phyloP scores from a whole-genome alignment of 768 basidiomycete species.

The Leccinum imitatum region DNA sequence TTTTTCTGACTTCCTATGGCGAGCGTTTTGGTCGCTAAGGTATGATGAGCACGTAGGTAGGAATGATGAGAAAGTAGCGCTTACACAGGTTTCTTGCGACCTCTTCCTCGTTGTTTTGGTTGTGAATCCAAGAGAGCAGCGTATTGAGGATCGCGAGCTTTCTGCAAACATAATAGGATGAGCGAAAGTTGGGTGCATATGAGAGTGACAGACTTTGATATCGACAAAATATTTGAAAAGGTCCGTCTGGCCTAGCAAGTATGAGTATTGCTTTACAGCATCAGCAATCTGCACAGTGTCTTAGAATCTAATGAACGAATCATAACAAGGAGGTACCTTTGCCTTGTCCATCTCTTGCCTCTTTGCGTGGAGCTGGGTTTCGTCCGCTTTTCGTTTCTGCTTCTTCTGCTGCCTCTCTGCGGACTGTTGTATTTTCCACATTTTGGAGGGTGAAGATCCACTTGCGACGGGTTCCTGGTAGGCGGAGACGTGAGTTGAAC shows the following conservation, averaged over 20 bases:
- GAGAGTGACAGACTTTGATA: conserved; percentile 65
- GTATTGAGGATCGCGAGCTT: conserved; percentile 90
- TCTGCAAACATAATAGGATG: conserved; percentile 40
- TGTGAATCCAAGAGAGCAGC: conserved; percentile 87
- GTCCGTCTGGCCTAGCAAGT: conserved; percentile 97
- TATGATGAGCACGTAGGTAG: conserved; percentile 5
- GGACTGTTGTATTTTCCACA: conserved; percentile 38
- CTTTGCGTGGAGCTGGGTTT: conserved; percentile 66
- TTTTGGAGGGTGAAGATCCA: conserved; percentile 31
- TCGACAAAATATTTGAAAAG: conserved; percentile 98
- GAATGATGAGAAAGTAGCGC: conserved; percentile 25
- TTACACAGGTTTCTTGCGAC: conserved; percentile 78
- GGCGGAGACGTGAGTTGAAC: conserved; percentile 3
- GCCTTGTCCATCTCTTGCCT: conserved; percentile 86
- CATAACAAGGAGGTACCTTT: conserved; percentile 51
- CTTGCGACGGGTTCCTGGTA: conserved; percentile 21
- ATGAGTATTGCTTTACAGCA: conserved; percentile 94
- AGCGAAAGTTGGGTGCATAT: neutral
- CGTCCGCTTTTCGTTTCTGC: conserved; percentile 63
- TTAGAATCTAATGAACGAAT: conserved; percentile 2
- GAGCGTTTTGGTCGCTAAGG: conserved; percentile 66
- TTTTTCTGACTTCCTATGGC: conserved; percentile 95
- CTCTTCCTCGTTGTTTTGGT: conserved; percentile 79
- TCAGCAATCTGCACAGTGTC: conserved; percentile 66
- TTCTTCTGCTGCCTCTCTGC: conserved; percentile 45